Conservation (phyloP, 345 rosid species). For the Populus tremula region DNA sequence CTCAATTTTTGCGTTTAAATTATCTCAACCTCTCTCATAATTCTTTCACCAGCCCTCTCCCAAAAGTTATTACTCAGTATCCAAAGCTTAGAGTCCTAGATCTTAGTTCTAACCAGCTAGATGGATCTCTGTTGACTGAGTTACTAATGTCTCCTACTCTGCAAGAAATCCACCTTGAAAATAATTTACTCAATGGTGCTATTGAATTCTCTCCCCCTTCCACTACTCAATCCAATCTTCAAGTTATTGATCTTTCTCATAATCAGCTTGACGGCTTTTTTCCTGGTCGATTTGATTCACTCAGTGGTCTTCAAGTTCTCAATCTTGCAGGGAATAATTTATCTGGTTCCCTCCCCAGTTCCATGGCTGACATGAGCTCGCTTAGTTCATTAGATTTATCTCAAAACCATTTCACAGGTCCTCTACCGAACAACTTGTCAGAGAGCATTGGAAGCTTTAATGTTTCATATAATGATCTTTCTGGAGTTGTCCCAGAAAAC, state of each 20-base stretch:
- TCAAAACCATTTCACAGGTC: slow-evolving; percentile 72
- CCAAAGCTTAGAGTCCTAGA: slow-evolving; percentile 86
- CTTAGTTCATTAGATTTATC: slow-evolving; percentile 69
- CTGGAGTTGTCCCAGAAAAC: slow-evolving; percentile 86
- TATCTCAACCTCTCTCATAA: slow-evolving; percentile 84
- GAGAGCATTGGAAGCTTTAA: slow-evolving; percentile 58
- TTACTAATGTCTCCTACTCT: slow-evolving; percentile 62
- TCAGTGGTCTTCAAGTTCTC: slow-evolving; percentile 64
- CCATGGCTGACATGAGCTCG: slow-evolving; percentile 62
- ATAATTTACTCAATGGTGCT: slow-evolving; percentile 61
- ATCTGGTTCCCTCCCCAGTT: slow-evolving; percentile 82
- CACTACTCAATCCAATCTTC: slow-evolving; percentile 49
- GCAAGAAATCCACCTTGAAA: slow-evolving; percentile 69
- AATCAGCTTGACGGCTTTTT: slow-evolving; percentile 66
- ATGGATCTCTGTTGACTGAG: slow-evolving; percentile 59
- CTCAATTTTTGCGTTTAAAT: slow-evolving; percentile 82
- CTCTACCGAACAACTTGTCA: slow-evolving; percentile 70
- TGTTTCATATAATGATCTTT: slow-evolving; percentile 78
- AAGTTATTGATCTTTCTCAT: slow-evolving; percentile 76
- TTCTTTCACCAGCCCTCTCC: slow-evolving; percentile 63
- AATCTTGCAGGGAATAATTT: slow-evolving; percentile 76
- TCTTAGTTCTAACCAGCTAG: slow-evolving; percentile 69
- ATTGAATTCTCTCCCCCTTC: slow-evolving; percentile 46
- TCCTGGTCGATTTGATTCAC: slow-evolving; percentile 65
- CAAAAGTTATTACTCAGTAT: slow-evolving; percentile 57